Evolutionary conservation across 305 asterid species (phyloP).

Genomic region (Solanum aculeatissimum): DNA sequence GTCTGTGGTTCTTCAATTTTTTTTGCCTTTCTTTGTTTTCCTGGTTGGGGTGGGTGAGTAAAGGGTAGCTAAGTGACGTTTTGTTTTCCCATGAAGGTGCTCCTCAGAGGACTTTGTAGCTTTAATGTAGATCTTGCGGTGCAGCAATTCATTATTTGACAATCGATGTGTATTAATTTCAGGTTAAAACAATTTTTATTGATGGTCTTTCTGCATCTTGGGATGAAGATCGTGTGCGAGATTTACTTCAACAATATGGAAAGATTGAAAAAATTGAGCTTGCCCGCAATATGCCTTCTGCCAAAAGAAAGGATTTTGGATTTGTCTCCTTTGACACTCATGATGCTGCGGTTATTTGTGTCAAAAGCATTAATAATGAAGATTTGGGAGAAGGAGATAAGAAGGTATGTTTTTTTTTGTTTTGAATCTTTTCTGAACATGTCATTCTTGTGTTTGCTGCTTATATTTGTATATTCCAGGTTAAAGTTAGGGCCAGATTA

Average conservation of each 20-base stretch:
- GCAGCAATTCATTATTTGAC: background rate
- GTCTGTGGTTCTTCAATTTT: background rate
- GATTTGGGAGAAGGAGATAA: constrained; percentile 81
- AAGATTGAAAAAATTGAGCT: constrained; percentile 85
- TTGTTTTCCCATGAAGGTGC: background rate
- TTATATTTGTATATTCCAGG: constrained; percentile 35
- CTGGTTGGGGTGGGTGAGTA: background rate
- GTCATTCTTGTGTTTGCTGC: background rate
- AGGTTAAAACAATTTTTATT: constrained; percentile 94
- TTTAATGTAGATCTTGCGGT: background rate
- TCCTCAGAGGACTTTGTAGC: background rate
- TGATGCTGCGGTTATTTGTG: constrained; percentile 89
- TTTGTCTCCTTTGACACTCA: constrained; percentile 80
- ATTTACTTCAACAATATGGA: constrained; percentile 64
- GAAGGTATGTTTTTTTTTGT: constrained; percentile 42
- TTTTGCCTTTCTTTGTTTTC: background rate
- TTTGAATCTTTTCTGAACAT: background rate
- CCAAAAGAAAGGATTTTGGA: constrained; percentile 95
- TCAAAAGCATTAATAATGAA: constrained; percentile 84
- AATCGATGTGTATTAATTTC: constrained; percentile 5
- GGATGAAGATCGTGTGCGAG: constrained; percentile 75
- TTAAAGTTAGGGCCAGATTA: constrained; percentile 93
- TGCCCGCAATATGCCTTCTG: constrained; percentile 97
- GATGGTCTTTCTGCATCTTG: constrained; percentile 91
- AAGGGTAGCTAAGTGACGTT: background rate